Conservation (phyloP, 352 stramenopile species). For the Globisporangium ultimum region DNA sequence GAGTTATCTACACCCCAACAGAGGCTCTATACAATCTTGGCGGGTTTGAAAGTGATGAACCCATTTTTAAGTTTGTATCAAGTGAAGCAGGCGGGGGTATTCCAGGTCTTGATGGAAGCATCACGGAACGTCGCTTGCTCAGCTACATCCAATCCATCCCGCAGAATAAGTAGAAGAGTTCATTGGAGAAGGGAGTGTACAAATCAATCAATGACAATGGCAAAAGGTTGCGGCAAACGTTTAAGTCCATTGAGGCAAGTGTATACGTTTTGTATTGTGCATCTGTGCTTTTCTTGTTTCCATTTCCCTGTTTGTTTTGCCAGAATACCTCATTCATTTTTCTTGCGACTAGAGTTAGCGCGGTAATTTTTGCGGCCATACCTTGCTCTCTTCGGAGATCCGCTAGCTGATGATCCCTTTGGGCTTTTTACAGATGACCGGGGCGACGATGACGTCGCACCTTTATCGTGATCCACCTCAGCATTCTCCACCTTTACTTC, state of each 20-base stretch:
- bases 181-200: constrained; percentile 9
- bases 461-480: not conserved
- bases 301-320: not conserved
- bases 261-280: constrained; percentile 5
- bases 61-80: constrained; percentile 89
- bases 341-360: constrained; percentile 60
- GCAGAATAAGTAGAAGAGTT: constrained; percentile 36
- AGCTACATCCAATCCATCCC: constrained; percentile 79
- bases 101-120: constrained; percentile 76
- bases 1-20: constrained; percentile 84
- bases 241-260: constrained; percentile 11
- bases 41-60: constrained; percentile 79
- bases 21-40: constrained; percentile 83
- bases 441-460: constrained; percentile 8
- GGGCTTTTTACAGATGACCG: constrained; percentile 36
- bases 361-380: constrained; percentile 81
- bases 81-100: constrained; percentile 73
- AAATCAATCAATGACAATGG: not conserved
- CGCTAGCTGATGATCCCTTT: constrained; percentile 14
- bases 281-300: not conserved
- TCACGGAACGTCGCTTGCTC: constrained; percentile 72
- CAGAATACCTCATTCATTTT: constrained; percentile 23
- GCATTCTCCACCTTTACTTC: not conserved
- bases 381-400: constrained; percentile 47
- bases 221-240: constrained; percentile 2